phyloP scores from a whole-genome alignment of 2,329 filamentous ascomycete genomes.

The Sporothrix protearum region DNA sequence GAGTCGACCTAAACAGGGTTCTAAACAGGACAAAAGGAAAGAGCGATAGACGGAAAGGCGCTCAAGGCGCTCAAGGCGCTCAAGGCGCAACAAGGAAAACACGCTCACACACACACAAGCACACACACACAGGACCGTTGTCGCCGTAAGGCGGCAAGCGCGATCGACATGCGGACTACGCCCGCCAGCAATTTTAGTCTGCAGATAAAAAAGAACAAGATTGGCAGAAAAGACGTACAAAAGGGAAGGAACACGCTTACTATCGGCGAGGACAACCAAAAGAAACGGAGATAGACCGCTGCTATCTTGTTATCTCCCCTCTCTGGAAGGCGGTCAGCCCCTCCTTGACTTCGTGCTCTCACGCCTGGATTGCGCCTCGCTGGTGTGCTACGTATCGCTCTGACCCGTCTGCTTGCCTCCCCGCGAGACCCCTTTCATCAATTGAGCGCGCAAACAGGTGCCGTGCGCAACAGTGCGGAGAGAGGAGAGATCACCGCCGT shows the following conservation, averaged over 20 bases:
- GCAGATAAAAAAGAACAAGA: neutral
- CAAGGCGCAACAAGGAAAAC: slow-evolving; percentile 6
- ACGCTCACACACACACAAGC: neutral
- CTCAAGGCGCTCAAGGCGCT: no score
- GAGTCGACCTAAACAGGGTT: neutral
- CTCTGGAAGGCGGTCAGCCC: slow-evolving; percentile 20
- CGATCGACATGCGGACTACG: slow-evolving; percentile 1
- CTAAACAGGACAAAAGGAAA: neutral
- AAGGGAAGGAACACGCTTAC: neutral
- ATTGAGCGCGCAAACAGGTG: neutral
- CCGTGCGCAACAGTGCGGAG: neutral
- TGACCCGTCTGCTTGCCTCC: neutral
- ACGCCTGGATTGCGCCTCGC: slow-evolving; percentile 14
- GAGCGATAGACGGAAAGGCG: neutral
- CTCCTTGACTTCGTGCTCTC: neutral
- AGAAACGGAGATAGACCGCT: slow-evolving; percentile 5
- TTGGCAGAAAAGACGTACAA: neutral
- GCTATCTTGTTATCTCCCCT: slow-evolving; percentile 21
- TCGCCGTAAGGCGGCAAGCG: slow-evolving; percentile 2
- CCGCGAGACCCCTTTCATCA: neutral
- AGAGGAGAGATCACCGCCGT: neutral
- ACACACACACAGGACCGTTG: neutral
- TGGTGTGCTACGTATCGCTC: slow-evolving; percentile 11
- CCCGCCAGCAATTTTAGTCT: neutral
- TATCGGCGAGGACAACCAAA: neutral